Evolutionary conservation across 805 yeast species (phyloP).

Genomic region (Clavispora fructus): DNA sequence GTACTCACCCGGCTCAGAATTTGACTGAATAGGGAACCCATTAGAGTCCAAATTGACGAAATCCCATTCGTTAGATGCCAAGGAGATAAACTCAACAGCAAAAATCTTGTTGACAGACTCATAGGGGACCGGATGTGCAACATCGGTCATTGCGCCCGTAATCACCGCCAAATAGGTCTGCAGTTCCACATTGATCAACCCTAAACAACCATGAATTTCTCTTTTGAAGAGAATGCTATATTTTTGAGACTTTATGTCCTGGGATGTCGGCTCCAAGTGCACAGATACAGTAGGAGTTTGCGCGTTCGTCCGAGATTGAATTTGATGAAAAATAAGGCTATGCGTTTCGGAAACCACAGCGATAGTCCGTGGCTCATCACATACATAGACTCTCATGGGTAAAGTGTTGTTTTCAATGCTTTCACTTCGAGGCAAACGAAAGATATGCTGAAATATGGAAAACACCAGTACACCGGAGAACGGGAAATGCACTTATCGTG

Average conservation of each 20-base stretch:
- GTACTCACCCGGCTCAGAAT: constrained; percentile 24
- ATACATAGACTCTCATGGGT: constrained; percentile 10
- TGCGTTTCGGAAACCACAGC: constrained; percentile 14
- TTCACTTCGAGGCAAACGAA: neutral
- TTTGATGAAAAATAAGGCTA: constrained; percentile 12
- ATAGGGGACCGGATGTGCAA: constrained; percentile 75
- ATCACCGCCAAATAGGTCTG: constrained; percentile 75
- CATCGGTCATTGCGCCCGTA: constrained; percentile 61
- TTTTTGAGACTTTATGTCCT: constrained; percentile 33
- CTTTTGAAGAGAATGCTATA: constrained; percentile 33
- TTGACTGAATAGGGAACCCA: constrained; percentile 55
- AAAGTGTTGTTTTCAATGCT: neutral
- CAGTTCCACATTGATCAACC: constrained; percentile 64
- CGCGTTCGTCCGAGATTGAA: neutral
- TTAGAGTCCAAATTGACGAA: constrained; percentile 60
- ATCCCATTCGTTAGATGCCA: constrained; percentile 75
- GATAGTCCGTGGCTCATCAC: constrained; percentile 13
- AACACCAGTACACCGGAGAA: neutral
- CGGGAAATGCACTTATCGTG: too few relatives aligned
- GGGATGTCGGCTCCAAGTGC: constrained; percentile 38
- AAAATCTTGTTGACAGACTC: constrained; percentile 77
- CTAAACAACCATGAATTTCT: constrained; percentile 65
- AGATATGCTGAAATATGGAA: neutral
- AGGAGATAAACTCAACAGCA: constrained; percentile 82
- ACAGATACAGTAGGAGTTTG: constrained; percentile 37